Conservation (phyloP, 164 flowering plant genomes). For the Piper betle region DNA sequence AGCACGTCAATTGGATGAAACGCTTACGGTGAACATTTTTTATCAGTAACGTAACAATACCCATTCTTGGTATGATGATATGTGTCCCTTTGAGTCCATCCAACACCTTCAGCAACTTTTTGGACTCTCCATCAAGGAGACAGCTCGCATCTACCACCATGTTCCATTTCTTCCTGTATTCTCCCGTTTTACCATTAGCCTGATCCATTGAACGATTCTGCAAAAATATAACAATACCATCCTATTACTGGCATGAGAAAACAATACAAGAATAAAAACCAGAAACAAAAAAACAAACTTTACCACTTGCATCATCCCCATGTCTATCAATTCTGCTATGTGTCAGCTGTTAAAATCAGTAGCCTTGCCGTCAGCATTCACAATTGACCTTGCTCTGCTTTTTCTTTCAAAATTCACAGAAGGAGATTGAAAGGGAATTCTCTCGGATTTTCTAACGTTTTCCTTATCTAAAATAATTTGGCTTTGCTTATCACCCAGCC, state of each 20-base stretch:
- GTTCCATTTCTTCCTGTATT: slow-evolving; percentile 41
- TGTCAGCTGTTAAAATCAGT: slow-evolving; percentile 18
- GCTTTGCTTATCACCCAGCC: slow-evolving; percentile 8
- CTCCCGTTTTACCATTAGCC: slow-evolving; percentile 1
- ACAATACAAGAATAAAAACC: no score
- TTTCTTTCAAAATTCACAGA: slow-evolving; percentile 17
- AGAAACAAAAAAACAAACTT: neutral
- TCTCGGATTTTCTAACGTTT: slow-evolving; percentile 22
- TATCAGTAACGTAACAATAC: slow-evolving; percentile 22
- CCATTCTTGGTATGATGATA: slow-evolving; percentile 69
- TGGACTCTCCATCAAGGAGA: slow-evolving; percentile 54
- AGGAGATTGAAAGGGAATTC: slow-evolving; percentile 61
- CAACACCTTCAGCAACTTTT: slow-evolving; percentile 60
- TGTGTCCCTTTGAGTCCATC: slow-evolving; percentile 77
- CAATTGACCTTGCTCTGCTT: slow-evolving; percentile 16
- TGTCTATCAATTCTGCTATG: slow-evolving; percentile 8
- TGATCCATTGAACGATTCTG: slow-evolving; percentile 25
- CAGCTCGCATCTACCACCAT: slow-evolving; percentile 62
- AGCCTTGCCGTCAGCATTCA: slow-evolving; percentile 14
- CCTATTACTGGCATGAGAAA: no score
- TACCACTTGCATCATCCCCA: slow-evolving; percentile 21
- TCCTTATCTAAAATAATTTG: slow-evolving; percentile 11
- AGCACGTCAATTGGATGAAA: neutral
- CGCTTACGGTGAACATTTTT: neutral
- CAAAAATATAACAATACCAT: slow-evolving; percentile 1